Evolutionary conservation across 2,329 filamentous ascomycete genomes (phyloP), one percentile per base, ranked within the genome.

Genomic region (Fusarium pininemorale): DNA sequence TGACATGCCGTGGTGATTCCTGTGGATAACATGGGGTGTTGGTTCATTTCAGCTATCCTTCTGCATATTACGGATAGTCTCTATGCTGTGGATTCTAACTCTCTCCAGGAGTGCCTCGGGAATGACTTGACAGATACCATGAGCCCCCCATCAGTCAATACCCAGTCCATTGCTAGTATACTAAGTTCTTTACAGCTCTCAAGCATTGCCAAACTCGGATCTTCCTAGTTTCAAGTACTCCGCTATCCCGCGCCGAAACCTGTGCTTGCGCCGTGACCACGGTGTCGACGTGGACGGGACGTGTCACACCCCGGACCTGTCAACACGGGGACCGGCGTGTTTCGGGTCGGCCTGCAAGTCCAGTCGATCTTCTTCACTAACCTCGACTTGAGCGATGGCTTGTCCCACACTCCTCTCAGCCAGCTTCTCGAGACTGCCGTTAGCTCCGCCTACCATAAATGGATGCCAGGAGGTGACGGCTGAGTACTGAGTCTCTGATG

Each of bases 261-360:
- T 57, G 57, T 58, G 45, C 58, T 70, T 68, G 58, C 50, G 51
- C 66, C 54, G 55, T 53, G 44, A 60, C 48, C 26, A 65, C 62
- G 50, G 58, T 38, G 56, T 45, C 26, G 32, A 55, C 16, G 32
- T 66, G 48, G 35, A 60, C 53, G 66, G 68, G 48, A 42, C 7
- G 24, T 57, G 44, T 41, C 48, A 57, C 54, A 58, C 56, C 48
- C 63, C 67, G 62, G 63, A 32, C 66, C 54, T 45, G 58, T 39
- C 57, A 55, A 37, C 55, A 63, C 62, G 69, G 58, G 50, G 48
- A 68, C 72, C 69, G 63, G 68, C 37, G 50, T 42, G 56, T 60
- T 60, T 59, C 75, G 67, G 65, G 24, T 68, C 68, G 67, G 42
- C 42, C 20, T 38, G 69, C 39, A 66, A 45, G 47, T 35, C 58